Conservation (phyloP, 2,329 filamentous ascomycete species). For the Pseudogymnoascus sp. region DNA sequence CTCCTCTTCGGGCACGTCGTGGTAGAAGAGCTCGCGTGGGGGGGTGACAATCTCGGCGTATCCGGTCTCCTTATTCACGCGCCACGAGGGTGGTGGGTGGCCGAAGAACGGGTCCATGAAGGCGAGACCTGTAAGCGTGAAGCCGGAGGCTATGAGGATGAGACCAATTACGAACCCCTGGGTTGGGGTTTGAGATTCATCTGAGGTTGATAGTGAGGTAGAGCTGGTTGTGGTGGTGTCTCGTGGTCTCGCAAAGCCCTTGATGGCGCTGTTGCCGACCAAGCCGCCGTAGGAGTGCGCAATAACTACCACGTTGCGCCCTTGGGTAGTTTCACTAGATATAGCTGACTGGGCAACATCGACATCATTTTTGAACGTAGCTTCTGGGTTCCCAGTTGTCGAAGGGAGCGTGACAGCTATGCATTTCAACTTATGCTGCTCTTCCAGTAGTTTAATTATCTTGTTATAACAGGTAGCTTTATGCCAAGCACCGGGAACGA, state of each 20-base stretch:
- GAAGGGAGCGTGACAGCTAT: conserved; percentile 30
- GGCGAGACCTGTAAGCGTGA: conserved; percentile 26
- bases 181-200: not conserved
- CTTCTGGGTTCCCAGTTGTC: conserved; percentile 24
- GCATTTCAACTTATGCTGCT: conserved; percentile 25
- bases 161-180: conserved; percentile 31
- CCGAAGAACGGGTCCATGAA: conserved; percentile 32
- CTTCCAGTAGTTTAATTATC: conserved; percentile 28
- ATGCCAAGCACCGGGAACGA: conserved; percentile 34
- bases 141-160: conserved; percentile 32
- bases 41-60: conserved; percentile 29
- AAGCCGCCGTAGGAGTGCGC: conserved; percentile 38
- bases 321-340: conserved; percentile 26
- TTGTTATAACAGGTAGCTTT: conserved; percentile 29
- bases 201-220: conserved; percentile 3
- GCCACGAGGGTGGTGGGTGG: conserved; percentile 27
- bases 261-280: conserved; percentile 31
- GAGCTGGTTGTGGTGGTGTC: conserved; percentile 13
- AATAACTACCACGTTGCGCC: conserved; percentile 33
- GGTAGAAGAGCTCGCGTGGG: conserved; percentile 34
- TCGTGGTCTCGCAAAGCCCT: conserved; percentile 28
- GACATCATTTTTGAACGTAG: conserved; percentile 33
- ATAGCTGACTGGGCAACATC: conserved; percentile 29
- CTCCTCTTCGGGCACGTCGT: conserved; percentile 33
- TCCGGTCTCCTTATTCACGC: conserved; percentile 28